Evolutionary conservation across 768 basidiomycete genomes (phyloP), one percentile per base, ranked within the genome.

Genomic region (Tricholoma bakamatsutake): DNA sequence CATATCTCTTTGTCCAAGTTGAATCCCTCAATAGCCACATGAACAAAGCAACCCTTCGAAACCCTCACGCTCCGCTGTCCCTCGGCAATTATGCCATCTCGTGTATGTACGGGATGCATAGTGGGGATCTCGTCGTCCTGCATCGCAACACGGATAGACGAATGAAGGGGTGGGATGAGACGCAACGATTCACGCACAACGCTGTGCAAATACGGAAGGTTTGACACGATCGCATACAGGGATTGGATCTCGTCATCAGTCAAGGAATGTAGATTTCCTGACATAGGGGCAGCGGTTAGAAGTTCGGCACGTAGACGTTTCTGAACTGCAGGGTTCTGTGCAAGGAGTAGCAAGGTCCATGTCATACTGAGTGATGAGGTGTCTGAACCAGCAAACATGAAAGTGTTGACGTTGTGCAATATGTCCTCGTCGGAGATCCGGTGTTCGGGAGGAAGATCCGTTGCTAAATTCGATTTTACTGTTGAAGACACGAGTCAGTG

Each of bases 311-410:
- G 85, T 5, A 98, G 78, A 27, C 80, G 83, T 42, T 74, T 73
- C 68, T 97, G 94, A 12, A 85, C 66, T 1, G 74, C 74, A 0
- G 84, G 84, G 64, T 90, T 71, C 61, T 80, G 76, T 0, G 91
- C 83, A 37, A 97, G 79, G 13, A 89, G 73, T 55, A 84, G 73
- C n/a, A 96, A 68, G 1, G 85, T 84, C 93, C 94, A 97, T 0
- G 90, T 90, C 43, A 96, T 71, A 4, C 86, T 80, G 28, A 94
- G 81, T 2, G 89, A 88, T 10, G 87, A 87, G 0, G 92, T 91
- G 63, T 95, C 92, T 11, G 93, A 90, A 4, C 93, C 93, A 18
- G 88, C 91, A 66, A 93, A 92, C 78, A 93, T 83, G 67, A 95
- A 89, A 0, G 92, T 93, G 62, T 89, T 91, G 69, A 95, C 85